Evolutionary conservation across 1,139 yeast genomes (phyloP).

Genomic region (Saccharomyces hybrid): DNA sequence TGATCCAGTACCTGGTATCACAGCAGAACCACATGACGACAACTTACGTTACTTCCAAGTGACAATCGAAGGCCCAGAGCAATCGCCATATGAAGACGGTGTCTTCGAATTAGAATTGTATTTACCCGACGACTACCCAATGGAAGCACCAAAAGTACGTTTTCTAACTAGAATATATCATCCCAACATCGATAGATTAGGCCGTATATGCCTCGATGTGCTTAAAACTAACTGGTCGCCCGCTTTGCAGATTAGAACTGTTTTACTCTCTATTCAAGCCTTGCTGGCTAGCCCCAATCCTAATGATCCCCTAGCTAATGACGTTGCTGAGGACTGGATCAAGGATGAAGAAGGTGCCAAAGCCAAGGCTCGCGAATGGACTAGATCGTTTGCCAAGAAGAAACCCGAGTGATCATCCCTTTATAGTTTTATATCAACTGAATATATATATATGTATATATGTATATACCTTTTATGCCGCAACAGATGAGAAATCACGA

Average conservation of each 20-base stretch:
- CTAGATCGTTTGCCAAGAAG: slow-evolving; percentile 50
- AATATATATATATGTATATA: background rate
- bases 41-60: slow-evolving; percentile 87
- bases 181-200: slow-evolving; percentile 92
- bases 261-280: slow-evolving; percentile 86
- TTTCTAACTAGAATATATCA: slow-evolving; percentile 91
- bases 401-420: slow-evolving; percentile 1
- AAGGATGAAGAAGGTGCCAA: slow-evolving; percentile 75
- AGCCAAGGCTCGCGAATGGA: slow-evolving; percentile 84
- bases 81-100: slow-evolving; percentile 54
- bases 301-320: slow-evolving; percentile 96
- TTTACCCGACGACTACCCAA: slow-evolving; percentile 57
- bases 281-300: slow-evolving; percentile 94
- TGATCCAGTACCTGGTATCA: slow-evolving; percentile 95
- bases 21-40: slow-evolving; percentile 88
- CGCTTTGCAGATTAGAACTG: slow-evolving; percentile 93
- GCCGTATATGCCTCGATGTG: slow-evolving; percentile 92
- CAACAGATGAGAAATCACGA: background rate
- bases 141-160: slow-evolving; percentile 81
- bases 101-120: slow-evolving; percentile 52
- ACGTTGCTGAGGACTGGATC: slow-evolving; percentile 96
- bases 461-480: background rate
- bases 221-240: slow-evolving; percentile 96
- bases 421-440: background rate
- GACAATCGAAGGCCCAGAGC: slow-evolving; percentile 78